Evolutionary conservation across 2,329 filamentous ascomycete species (phyloP), one percentile per base, ranked within the genome.

Genomic region (Sclerotinia sclerotiorum): DNA sequence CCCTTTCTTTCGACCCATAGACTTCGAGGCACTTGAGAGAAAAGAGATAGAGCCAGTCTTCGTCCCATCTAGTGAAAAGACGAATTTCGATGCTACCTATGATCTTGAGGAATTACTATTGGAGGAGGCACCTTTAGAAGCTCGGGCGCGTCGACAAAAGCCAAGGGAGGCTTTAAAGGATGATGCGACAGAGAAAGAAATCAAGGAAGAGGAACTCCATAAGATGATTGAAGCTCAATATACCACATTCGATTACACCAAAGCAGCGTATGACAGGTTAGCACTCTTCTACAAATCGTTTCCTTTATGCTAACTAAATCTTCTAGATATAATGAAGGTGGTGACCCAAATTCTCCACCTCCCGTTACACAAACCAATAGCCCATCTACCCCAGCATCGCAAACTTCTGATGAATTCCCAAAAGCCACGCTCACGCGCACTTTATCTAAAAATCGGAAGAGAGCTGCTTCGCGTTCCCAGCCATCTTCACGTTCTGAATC

Each of bases 61-160:
- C 78, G 87, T 91, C 27, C 95, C 95, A 0, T 97, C 94, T 0
- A 94, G 93, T 68, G 95, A 98, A 61, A 99, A 99, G 85, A 98
- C 95, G 4, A 99, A 99, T 78, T 99, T 99, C 73, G 95, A 99
- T 79, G 95, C 95, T 5, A 99, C 95, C 0, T 98, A 99, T 77
- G 95, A 99, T 79, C 82, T 99, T 63, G 95, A 99, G 78, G 95
- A 99, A 79, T 80, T 99, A 27, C 81, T 99, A 2, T 80, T 99
- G 56, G 95, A 99, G 79, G 95, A 99, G 78, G 95, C 95, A 17
- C 95, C 95, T 0, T 82, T 99, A 6, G 95, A 99, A 79, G 95
- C 95, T 67, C 86, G 95, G 76, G 93, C 95, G 63, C 87, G 95
- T 73, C 89, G 94, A 77, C 95, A 98, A 79, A 97, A 98, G 79